Base-by-base conservation (phyloP, 2,329 filamentous ascomycete species). In the Exophiala xenobiotica region DNA sequence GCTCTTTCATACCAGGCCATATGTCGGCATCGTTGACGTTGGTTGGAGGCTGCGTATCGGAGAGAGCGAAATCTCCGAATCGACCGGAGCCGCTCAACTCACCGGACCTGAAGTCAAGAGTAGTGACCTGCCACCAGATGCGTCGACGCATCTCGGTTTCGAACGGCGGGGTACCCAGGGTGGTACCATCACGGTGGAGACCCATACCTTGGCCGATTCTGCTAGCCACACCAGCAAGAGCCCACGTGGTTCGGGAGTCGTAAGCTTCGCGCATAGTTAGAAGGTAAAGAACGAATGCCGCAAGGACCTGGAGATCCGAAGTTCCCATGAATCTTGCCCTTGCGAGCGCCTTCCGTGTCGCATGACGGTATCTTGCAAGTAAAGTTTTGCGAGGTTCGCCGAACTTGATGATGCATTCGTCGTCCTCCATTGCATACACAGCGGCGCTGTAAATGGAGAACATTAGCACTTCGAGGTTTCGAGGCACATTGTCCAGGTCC, bases 241-340 rank as follows among this genome's bases (percentile, higher is more conserved):
- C 69, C 72, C 72, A 74, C 4, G 70, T 67, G 51, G 72, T 74
- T 38, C 70, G 70, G 19, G 70, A 70, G 64, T 60, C 73, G 68
- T 57, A 72, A 62, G 52, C 65, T 63, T 46, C 70, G 74, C 74
- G 31, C 77, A 72, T 9, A 73, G 68, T 52, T 78, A 83, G 78
- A 16, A 87, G 65, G 62, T 85, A 86, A 24, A 85, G 68, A 6
- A 82, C 71, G 27, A 83, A 78, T 1, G 82, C 80, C 65, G 86
- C 82, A 11, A 87, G 68, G 4, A 85, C 76, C 24, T 81, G 70
- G 16, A 82, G 69, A 60, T 83, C 83, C 51, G 83, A 79, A 3
- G 80, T 83, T 42, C 76, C 79, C 2, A 87, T 64, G 44, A 87
- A 78, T 54, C 82, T 80, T 6, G 83, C 82, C 49, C 79, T 74